Conservation (phyloP, 129 eudicot genomes). For the Pseudognaphalium luteoalbum region DNA sequence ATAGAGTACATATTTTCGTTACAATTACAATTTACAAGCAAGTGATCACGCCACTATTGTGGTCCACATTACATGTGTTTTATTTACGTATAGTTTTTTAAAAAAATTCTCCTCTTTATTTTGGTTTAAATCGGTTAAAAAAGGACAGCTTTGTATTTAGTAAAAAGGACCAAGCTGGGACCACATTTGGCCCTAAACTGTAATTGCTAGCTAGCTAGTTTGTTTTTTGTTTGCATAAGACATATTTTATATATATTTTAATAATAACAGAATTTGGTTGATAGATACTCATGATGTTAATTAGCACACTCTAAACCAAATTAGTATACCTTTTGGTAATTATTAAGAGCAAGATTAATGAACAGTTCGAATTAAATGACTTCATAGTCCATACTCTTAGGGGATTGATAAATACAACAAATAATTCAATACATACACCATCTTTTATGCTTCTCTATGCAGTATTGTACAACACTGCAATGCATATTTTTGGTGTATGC, state of each 20-base stretch:
- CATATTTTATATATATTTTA: too few species aligned
- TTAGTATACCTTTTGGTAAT: neutral
- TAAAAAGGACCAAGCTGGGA: neutral
- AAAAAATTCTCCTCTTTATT: neutral
- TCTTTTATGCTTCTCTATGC: too few species aligned
- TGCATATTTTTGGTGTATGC: too few species aligned
- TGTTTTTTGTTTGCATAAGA: neutral
- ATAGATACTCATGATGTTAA: too few species aligned
- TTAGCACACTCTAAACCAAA: too few species aligned
- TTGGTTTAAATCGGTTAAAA: neutral
- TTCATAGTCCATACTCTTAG: neutral
- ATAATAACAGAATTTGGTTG: too few species aligned
- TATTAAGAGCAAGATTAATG: neutral
- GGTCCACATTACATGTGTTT: neutral
- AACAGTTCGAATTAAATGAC: neutral
- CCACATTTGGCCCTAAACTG: neutral
- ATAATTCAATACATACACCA: too few species aligned
- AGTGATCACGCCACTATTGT: neutral
- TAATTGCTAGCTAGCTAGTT: neutral
- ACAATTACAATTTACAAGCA: neutral
- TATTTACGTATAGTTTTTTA: neutral
- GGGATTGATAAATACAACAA: too few species aligned
- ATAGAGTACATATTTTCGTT: neutral
- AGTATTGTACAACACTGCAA: too few species aligned
- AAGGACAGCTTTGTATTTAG: neutral